Percentiles rank a stretch among this genome's conserved stretches.
Conservation (phyloP, 2,329 filamentous ascomycete genomes). For the Aureobasidium sp. region DNA sequence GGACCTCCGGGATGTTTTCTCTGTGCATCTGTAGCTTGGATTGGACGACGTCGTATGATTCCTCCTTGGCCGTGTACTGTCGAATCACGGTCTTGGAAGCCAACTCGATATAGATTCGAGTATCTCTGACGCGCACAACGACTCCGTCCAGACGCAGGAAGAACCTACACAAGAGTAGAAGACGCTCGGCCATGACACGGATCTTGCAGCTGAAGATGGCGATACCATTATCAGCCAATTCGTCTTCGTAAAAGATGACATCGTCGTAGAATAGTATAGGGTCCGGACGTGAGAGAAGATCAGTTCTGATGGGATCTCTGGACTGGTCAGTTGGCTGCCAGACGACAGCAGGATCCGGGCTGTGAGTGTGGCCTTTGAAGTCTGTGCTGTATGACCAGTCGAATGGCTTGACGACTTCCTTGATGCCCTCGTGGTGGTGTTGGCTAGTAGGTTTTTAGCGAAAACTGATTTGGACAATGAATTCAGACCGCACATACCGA, state of each 20-base stretch:
- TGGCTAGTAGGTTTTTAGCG: constrained; percentile 44
- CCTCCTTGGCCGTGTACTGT: constrained; percentile 87
- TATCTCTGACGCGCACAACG: constrained; percentile 79
- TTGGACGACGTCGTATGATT: constrained; percentile 68
- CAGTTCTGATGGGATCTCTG: constrained; percentile 65
- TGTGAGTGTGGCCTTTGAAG: constrained; percentile 64
- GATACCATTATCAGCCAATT: constrained; percentile 95
- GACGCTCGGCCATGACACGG: constrained; percentile 80
- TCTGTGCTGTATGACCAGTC: constrained; percentile 96
- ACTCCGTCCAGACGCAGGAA: constrained; percentile 94
- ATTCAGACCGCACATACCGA: constrained; percentile 46
- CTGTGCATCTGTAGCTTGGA: constrained; percentile 48
- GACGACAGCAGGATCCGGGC: constrained; percentile 15
- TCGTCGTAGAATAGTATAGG: constrained; percentile 97
- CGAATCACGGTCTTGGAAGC: constrained; percentile 68
- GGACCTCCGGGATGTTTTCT: constrained; percentile 67
- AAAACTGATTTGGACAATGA: constrained; percentile 17
- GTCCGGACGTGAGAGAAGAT: constrained; percentile 79
- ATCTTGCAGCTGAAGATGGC: constrained; percentile 85
- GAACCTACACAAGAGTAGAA: constrained; percentile 77
- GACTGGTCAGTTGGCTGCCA: constrained; percentile 28
- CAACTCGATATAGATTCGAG: constrained; percentile 88
- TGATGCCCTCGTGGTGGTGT: constrained; percentile 76
- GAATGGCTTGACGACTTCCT: constrained; percentile 89
- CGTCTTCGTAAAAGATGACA: constrained; percentile 92